Evolutionary conservation across 192 early-diverging fungal genomes (phyloP).

Genomic region (Chytriomyces hyalinus): DNA sequence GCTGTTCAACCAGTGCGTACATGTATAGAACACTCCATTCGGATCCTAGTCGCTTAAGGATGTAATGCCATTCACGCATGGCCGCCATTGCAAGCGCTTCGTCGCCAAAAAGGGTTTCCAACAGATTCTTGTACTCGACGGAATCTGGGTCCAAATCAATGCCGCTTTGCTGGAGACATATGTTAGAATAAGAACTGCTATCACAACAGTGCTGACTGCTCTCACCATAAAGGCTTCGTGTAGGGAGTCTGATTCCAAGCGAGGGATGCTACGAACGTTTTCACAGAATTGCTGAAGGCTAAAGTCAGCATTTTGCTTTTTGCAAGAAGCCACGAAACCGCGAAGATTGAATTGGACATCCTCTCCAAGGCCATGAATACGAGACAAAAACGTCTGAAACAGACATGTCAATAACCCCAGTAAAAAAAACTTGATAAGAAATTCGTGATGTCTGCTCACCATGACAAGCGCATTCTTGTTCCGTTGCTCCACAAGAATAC

Average conservation of each 20-base stretch:
- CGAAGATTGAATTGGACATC: conserved; percentile 37
- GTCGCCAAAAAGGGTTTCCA: conserved; percentile 32
- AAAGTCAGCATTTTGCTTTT: conserved; percentile 22
- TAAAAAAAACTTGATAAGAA: neutral
- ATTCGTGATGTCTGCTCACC: conserved; percentile 10
- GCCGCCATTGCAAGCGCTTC: conserved; percentile 26
- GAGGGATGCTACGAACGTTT: conserved; percentile 14
- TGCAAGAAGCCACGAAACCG: conserved; percentile 31
- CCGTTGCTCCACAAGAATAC: conserved; percentile 11
- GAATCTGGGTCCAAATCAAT: conserved; percentile 28
- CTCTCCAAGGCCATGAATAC: conserved; percentile 29
- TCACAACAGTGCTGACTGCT: neutral
- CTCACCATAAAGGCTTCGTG: conserved; percentile 24
- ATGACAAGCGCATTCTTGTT: conserved; percentile 29
- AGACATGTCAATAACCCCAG: neutral
- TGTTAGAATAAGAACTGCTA: neutral
- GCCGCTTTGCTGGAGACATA: conserved; percentile 11
- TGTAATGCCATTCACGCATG: conserved; percentile 32
- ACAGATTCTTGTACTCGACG: conserved; percentile 24
- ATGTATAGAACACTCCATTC: conserved; percentile 31
- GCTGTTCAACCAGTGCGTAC: conserved; percentile 34
- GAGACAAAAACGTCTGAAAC: conserved; percentile 20
- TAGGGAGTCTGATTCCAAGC: conserved; percentile 32
- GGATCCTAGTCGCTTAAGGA: conserved; percentile 26
- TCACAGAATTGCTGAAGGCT: conserved; percentile 31